phyloP scores from a whole-genome alignment of 2,329 filamentous ascomycete genomes.

The Diaporthe destruens region DNA sequence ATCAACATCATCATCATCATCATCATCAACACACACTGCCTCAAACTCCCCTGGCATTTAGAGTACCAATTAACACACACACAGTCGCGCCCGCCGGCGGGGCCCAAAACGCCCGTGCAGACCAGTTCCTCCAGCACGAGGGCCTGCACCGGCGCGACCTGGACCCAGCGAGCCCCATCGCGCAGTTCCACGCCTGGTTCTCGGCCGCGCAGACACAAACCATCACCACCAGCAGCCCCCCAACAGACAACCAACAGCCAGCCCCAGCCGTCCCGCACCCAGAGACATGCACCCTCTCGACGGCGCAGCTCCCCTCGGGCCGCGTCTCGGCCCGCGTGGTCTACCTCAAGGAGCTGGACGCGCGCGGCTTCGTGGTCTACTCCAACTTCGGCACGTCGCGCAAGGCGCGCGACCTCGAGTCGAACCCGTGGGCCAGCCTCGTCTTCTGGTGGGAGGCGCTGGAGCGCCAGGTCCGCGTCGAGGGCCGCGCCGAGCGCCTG shows the following conservation, averaged over 20 bases:
- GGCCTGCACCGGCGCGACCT: slow-evolving; percentile 74
- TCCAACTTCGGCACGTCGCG: slow-evolving; percentile 87
- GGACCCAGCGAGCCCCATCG: slow-evolving; percentile 72
- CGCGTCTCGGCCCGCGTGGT: slow-evolving; percentile 87
- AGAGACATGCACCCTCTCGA: slow-evolving; percentile 90
- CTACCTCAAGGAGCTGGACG: slow-evolving; percentile 95
- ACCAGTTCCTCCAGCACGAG: slow-evolving; percentile 75
- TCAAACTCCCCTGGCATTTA: not conserved
- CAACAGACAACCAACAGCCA: slow-evolving; percentile 49
- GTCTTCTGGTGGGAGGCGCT: slow-evolving; percentile 92
- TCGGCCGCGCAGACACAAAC: slow-evolving; percentile 69
- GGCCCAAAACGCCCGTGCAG: slow-evolving; percentile 72
- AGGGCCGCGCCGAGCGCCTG: slow-evolving; percentile 79
- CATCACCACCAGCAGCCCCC: slow-evolving; percentile 32
- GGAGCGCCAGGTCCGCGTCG: slow-evolving; percentile 91
- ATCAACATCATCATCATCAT: slow-evolving; percentile 16
- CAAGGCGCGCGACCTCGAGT: slow-evolving; percentile 75
- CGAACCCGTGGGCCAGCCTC: slow-evolving; percentile 83
- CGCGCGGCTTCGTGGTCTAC: slow-evolving; percentile 88
- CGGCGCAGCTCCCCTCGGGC: slow-evolving; percentile 84
- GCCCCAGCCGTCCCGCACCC: slow-evolving; percentile 74
- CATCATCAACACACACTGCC: not conserved
- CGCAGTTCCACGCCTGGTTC: slow-evolving; percentile 95
- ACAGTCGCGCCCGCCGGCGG: slow-evolving; percentile 74
- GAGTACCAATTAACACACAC: slow-evolving; percentile 5